phyloP scores from a whole-genome alignment of 2,329 filamentous ascomycete species.

The Truncatella angustata region DNA sequence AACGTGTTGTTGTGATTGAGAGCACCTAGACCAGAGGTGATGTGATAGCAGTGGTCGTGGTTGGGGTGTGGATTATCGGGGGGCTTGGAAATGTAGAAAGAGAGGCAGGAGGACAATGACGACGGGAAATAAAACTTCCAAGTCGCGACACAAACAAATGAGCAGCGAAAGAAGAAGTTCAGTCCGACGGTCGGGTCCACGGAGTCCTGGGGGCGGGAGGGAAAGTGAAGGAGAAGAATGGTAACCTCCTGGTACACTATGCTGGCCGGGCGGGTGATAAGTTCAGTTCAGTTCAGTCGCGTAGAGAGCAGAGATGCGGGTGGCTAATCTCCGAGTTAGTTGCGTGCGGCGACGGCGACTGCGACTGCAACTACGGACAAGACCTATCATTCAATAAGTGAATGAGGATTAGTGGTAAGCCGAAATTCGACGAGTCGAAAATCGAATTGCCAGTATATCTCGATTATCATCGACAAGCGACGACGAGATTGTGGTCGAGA shows the following conservation, averaged over 20 bases:
- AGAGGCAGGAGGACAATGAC: neutral
- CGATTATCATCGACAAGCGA: slow-evolving; percentile 2
- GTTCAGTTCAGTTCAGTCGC: too few species aligned
- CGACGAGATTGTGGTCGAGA: neutral
- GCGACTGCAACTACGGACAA: too few species aligned
- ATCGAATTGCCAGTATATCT: neutral
- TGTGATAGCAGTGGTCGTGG: neutral
- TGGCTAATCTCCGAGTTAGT: neutral
- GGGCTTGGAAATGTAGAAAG: neutral
- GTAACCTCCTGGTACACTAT: neutral
- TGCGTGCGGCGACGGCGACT: neutral
- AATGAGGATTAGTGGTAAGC: neutral
- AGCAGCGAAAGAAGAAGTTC: neutral
- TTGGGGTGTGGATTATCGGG: neutral
- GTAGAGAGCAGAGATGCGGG: too few species aligned
- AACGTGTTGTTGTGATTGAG: neutral
- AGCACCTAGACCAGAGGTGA: neutral
- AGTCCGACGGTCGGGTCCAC: too few species aligned
- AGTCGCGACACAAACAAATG: slow-evolving; percentile 1
- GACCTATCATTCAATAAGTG: neutral
- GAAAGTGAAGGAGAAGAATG: neutral
- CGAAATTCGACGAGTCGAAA: too few species aligned
- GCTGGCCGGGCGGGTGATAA: neutral
- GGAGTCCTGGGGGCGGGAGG: neutral
- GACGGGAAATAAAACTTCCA: neutral